Percentiles rank a stretch among this genome's conserved stretches.
These are phyloP conservation scores for Neurospora africana DNA, from an alignment of 495 filamentous ascomycete species.

Conservation along the genomic window DNA sequence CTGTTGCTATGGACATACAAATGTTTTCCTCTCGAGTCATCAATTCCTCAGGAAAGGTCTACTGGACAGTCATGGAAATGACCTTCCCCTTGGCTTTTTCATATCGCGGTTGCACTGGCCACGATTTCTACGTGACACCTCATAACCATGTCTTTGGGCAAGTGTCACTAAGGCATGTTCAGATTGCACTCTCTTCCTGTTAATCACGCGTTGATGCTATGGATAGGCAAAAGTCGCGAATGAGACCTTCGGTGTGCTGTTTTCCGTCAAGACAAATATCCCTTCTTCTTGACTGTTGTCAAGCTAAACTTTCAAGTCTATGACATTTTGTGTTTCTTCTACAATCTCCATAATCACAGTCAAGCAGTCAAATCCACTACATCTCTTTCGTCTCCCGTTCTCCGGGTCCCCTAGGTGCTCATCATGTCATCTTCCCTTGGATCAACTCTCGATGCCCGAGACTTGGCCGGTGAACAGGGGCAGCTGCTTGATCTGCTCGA, in stretches of 20 bases:
- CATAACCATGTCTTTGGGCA: background rate
- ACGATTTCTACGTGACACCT: background rate
- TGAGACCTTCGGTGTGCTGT: background rate
- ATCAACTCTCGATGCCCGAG: constrained; percentile 24
- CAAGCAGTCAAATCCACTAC: background rate
- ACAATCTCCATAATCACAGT: background rate
- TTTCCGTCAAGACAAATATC: background rate
- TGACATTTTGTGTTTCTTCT: background rate
- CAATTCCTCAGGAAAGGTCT: background rate
- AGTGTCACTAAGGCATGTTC: background rate
- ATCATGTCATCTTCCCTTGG: constrained; percentile 19
- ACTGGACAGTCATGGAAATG: background rate
- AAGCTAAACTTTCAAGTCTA: background rate
- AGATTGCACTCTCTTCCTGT: background rate
- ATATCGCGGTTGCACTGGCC: background rate
- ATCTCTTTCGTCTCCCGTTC: background rate
- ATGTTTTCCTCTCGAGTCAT: background rate
- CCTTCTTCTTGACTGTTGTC: background rate
- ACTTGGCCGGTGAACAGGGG: constrained; percentile 26
- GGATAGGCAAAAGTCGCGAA: background rate
- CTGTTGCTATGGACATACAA: background rate
- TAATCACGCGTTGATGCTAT: background rate
- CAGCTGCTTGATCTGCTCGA: constrained; percentile 29
- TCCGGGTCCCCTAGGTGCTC: background rate
- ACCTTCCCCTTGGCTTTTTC: background rate